These are phyloP conservation scores for Ophiocordyceps camponoti-rufipedis DNA, from an alignment of 2,329 filamentous ascomycete species.

Conservation along the genomic window DNA sequence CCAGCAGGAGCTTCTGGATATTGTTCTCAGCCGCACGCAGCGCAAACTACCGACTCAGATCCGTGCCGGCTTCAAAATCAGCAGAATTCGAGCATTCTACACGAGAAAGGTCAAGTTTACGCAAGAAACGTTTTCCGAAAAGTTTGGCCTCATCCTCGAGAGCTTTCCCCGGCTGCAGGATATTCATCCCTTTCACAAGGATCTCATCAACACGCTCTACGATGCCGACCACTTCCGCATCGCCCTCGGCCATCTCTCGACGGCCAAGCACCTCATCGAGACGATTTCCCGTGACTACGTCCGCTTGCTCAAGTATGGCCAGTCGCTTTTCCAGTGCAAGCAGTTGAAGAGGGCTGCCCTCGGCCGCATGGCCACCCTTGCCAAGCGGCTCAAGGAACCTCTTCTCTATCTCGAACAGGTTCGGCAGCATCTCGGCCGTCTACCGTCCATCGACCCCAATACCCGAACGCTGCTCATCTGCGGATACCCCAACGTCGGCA, in stretches of 20 bases:
- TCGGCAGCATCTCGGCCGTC: constrained; percentile 88
- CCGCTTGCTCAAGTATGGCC: constrained; percentile 77
- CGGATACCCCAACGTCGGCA: constrained; percentile 94
- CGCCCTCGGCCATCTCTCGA: constrained; percentile 86
- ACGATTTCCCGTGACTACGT: constrained; percentile 94
- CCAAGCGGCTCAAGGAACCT: constrained; percentile 85
- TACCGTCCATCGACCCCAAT: constrained; percentile 96
- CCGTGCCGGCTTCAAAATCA: constrained; percentile 84
- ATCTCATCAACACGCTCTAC: constrained; percentile 86
- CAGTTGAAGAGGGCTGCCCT: constrained; percentile 92
- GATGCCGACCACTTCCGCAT: constrained; percentile 97
- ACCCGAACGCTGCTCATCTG: constrained; percentile 91
- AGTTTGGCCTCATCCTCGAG: constrained; percentile 77
- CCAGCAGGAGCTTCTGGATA: constrained; percentile 91
- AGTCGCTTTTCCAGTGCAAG: constrained; percentile 96
- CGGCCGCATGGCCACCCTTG: constrained; percentile 95
- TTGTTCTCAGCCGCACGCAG: constrained; percentile 87
- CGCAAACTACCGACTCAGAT: constrained; percentile 89
- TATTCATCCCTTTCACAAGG: constrained; percentile 81
- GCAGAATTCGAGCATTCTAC: constrained; percentile 88
- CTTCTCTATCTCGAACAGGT: constrained; percentile 83
- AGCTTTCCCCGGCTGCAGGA: constrained; percentile 85
- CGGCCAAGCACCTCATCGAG: constrained; percentile 91
- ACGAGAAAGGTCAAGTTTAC: constrained; percentile 98
- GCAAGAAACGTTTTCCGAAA: constrained; percentile 89